These are phyloP conservation scores for Neurospora hispaniola DNA, from an alignment of 495 filamentous ascomycete genomes.

Conservation along the genomic window DNA sequence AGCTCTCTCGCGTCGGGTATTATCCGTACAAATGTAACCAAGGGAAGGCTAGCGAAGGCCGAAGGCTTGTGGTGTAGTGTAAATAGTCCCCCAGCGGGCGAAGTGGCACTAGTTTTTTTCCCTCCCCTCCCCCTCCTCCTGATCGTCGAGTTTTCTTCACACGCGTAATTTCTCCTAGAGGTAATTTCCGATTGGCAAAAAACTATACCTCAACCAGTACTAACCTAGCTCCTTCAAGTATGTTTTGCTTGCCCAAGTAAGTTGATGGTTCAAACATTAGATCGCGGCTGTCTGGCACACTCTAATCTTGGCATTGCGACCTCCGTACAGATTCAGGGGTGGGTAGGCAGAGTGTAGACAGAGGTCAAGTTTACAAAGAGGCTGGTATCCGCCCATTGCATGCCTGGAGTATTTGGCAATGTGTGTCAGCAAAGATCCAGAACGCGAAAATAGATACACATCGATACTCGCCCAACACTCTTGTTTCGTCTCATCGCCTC, in stretches of 20 bases:
- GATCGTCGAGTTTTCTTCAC: background rate
- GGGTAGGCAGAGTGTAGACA: background rate
- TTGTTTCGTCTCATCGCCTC: background rate
- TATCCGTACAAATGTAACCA: background rate
- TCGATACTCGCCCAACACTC: background rate
- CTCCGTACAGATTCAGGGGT: background rate
- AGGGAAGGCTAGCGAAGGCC: background rate
- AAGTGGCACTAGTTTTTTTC: background rate
- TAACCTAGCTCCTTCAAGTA: background rate
- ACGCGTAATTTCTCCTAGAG: background rate
- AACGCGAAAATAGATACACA: background rate
- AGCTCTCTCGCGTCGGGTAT: background rate
- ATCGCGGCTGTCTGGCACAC: background rate
- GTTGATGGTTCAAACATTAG: background rate
- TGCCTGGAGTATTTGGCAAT: background rate
- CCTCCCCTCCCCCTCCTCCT: background rate
- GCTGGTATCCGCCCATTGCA: background rate
- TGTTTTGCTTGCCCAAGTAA: background rate
- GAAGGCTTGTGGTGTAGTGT: background rate
- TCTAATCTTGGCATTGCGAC: background rate
- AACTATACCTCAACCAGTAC: background rate
- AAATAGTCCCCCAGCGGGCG: background rate
- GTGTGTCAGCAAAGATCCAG: background rate
- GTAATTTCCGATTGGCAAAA: background rate
- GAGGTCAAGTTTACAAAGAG: background rate